Percentiles rank a stretch among this genome's conserved stretches.
These are phyloP conservation scores for Chimonanthus salicifolius DNA, from an alignment of 164 flowering plant genomes.

Conservation along the genomic window DNA sequence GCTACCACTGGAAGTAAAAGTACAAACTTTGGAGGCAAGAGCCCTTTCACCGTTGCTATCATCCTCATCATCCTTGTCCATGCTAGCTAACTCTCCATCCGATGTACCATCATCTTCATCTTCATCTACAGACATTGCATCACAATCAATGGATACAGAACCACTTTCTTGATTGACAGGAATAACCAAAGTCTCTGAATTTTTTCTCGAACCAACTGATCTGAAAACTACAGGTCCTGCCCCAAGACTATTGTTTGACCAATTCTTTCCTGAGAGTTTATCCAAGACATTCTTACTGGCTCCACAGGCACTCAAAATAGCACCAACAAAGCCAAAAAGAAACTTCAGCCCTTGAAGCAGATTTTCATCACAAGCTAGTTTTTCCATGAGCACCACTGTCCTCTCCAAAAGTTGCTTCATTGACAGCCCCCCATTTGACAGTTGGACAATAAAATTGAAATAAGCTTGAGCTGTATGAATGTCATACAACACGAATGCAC, in stretches of 20 bases:
- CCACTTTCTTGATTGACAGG: conserved; percentile 64
- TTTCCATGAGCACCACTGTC: conserved; percentile 58
- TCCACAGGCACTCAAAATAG: conserved; percentile 57
- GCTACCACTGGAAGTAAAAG: conserved; percentile 99
- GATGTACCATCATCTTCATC: conserved; percentile 99
- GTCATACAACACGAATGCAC: conserved; percentile 69
- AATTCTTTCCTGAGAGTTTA: conserved; percentile 40
- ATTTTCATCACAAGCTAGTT: conserved; percentile 57
- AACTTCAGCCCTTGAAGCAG: conserved; percentile 74
- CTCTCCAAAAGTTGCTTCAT: conserved; percentile 55
- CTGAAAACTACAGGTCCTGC: conserved; percentile 41
- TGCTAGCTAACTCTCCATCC: conserved; percentile 89
- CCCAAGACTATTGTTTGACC: conserved; percentile 37
- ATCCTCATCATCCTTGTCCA: conserved; percentile 93
- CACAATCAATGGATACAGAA: conserved; percentile 70
- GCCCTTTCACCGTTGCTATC: conserved; percentile 78
- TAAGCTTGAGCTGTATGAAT: conserved; percentile 62
- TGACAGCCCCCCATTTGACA: conserved; percentile 53
- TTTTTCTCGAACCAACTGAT: conserved; percentile 49
- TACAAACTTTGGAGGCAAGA: conserved; percentile 95
- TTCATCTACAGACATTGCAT: conserved; percentile 89
- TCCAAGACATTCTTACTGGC: conserved; percentile 40
- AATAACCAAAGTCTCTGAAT: conserved; percentile 54
- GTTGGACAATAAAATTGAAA: conserved; percentile 69
- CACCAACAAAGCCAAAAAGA: conserved; percentile 65